These are phyloP conservation scores for Raffaelea albimanens DNA, from an alignment of 2,329 filamentous ascomycete genomes.

Conservation along the genomic window DNA sequence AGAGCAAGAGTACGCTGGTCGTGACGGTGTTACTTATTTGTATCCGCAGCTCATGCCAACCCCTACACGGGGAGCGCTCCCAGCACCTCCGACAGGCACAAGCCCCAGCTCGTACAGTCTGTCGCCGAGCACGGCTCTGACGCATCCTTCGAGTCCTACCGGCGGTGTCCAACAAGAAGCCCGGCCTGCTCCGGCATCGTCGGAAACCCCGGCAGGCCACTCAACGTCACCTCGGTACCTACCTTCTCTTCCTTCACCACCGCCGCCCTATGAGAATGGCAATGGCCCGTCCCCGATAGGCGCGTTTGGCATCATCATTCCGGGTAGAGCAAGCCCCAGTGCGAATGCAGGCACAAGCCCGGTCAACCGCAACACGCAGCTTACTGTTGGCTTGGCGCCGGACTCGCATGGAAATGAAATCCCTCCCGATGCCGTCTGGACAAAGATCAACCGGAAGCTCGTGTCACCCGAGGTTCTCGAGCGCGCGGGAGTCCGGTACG, in stretches of 20 bases:
- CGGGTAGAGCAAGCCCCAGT: too few relatives aligned
- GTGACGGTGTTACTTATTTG: constrained; percentile 32
- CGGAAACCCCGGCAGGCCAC: too few relatives aligned
- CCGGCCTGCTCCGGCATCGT: too few relatives aligned
- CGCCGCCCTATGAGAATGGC: constrained; percentile 4
- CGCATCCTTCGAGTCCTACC: too few relatives aligned
- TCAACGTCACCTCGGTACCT: constrained; percentile 30
- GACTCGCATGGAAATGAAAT: constrained; percentile 50
- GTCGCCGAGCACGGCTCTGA: not conserved
- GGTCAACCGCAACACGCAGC: constrained; percentile 1
- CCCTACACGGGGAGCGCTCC: constrained; percentile 7
- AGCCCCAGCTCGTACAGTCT: not conserved
- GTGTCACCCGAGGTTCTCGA: constrained; percentile 50
- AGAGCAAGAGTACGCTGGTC: constrained; percentile 28
- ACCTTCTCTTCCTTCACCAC: constrained; percentile 22
- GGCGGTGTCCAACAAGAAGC: too few relatives aligned
- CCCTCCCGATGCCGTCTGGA: constrained; percentile 48
- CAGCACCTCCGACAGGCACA: not conserved
- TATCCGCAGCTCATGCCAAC: constrained; percentile 18
- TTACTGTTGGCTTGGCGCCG: constrained; percentile 26
- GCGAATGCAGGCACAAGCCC: constrained; percentile 13
- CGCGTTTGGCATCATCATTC: constrained; percentile 12
- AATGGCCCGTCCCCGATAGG: not conserved
- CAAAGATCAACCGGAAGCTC: constrained; percentile 42
- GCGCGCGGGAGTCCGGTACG: constrained; percentile 46